Conservation (phyloP, 2,329 filamentous ascomycete species). For the Neofusicoccum parvum region DNA sequence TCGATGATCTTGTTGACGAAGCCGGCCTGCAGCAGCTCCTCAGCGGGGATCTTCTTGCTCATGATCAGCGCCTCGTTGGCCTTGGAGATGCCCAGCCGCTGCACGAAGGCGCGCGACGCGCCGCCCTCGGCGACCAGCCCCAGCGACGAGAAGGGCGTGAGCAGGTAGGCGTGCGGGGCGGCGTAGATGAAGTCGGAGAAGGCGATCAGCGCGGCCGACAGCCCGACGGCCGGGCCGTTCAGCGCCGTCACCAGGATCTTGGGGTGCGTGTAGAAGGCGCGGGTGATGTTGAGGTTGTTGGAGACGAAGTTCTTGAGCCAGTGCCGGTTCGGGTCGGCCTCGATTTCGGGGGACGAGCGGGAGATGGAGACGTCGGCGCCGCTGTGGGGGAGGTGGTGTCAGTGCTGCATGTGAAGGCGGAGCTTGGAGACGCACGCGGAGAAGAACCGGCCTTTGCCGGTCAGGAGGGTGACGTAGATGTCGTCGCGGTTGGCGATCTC, state of each 20-base stretch:
- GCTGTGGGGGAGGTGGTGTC: conserved; percentile 47
- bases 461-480: conserved; percentile 80
- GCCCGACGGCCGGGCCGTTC: conserved; percentile 88
- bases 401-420: not conserved
- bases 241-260: conserved; percentile 91
- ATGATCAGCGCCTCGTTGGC: conserved; percentile 94
- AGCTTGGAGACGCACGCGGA: conserved; percentile 68
- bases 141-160: conserved; percentile 88
- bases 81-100: conserved; percentile 75
- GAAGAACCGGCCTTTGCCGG: conserved; percentile 79
- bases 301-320: conserved; percentile 74
- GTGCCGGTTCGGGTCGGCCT: conserved; percentile 50
- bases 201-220: conserved; percentile 79
- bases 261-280: conserved; percentile 88
- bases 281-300: conserved; percentile 86
- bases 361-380: conserved; percentile 75
- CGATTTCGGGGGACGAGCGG: conserved; percentile 41
- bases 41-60: conserved; percentile 73
- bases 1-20: conserved; percentile 86
- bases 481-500: conserved; percentile 79
- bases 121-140: conserved; percentile 90
- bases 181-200: conserved; percentile 93
- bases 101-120: conserved; percentile 75
- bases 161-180: conserved; percentile 76
- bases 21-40: conserved; percentile 73